Conservation (phyloP, 2,329 filamentous ascomycete genomes). For the Sclerotinia trifoliorum region DNA sequence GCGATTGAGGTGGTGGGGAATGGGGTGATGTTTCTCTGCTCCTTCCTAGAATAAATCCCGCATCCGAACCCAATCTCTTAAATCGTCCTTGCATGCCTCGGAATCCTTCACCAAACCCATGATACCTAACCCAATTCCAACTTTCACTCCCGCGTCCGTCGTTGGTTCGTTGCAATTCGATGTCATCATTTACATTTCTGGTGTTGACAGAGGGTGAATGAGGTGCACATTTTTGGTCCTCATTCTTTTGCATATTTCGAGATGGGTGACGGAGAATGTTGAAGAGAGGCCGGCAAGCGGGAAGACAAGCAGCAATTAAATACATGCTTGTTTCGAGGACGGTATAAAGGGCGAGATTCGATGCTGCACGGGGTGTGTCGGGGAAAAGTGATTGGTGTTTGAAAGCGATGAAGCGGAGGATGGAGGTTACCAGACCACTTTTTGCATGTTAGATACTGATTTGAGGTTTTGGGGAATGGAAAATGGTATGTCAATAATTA, state of each 20-base stretch:
- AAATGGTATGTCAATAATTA: neutral
- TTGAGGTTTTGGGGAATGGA: neutral
- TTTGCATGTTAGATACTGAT: neutral
- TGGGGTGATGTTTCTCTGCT: neutral
- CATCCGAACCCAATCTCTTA: conserved; percentile 2
- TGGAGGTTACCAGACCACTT: conserved; percentile 23
- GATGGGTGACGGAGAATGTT: conserved; percentile 14
- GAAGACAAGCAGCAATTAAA: conserved; percentile 24
- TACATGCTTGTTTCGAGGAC: conserved; percentile 24
- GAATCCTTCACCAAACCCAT: neutral
- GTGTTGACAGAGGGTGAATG: neutral
- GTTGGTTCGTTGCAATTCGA: conserved; percentile 6
- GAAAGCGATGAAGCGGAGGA: conserved; percentile 23
- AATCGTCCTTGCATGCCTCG: conserved; percentile 15
- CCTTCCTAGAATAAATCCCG: neutral
- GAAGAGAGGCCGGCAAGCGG: conserved; percentile 21
- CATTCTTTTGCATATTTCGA: neutral
- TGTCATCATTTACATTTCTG: neutral
- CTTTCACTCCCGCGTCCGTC: neutral
- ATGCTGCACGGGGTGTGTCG: conserved; percentile 19
- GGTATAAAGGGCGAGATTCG: conserved; percentile 20
- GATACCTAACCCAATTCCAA: neutral
- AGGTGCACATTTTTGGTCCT: neutral
- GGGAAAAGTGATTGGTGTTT: conserved; percentile 5
- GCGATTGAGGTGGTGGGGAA: neutral